A percentile compares a stretch with the other conserved stretches of the same genome.
Evolutionary conservation across 2,329 filamentous ascomycete genomes (phyloP).

Genomic region (Ophiostoma australiae): DNA sequence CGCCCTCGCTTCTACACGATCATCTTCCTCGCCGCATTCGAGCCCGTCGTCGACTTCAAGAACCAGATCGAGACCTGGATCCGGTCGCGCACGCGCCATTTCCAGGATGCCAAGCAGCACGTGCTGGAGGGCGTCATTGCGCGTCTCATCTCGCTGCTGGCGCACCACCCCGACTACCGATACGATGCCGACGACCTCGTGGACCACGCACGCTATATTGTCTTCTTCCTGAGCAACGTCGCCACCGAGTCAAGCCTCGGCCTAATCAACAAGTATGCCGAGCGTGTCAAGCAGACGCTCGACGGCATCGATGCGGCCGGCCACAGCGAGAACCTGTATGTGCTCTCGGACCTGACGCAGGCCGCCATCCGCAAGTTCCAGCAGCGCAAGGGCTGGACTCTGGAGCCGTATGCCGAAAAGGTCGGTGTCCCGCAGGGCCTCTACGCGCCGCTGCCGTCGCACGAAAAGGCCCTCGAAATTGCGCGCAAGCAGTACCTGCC

Average conservation of each 20-base stretch:
- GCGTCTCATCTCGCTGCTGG: conserved; percentile 78
- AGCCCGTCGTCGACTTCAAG: conserved; percentile 68
- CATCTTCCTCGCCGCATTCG: conserved; percentile 85
- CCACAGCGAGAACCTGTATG: conserved; percentile 73
- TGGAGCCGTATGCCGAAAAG: conserved; percentile 78
- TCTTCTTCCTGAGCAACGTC: conserved; percentile 81
- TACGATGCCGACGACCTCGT: conserved; percentile 61
- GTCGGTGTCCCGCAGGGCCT: conserved; percentile 74
- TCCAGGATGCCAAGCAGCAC: conserved; percentile 53
- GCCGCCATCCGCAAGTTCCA: conserved; percentile 78
- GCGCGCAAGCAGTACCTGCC: conserved; percentile 81
- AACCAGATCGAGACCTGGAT: conserved; percentile 82
- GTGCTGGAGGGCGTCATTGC: conserved; percentile 77
- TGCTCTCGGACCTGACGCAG: conserved; percentile 81
- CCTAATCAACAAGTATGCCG: conserved; percentile 84
- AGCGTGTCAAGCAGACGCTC: conserved; percentile 83
- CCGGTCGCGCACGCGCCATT: conserved; percentile 68
- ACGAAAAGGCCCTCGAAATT: conserved; percentile 75
- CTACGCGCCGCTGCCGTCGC: conserved; percentile 69
- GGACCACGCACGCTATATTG: conserved; percentile 80
- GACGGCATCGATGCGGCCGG: conserved; percentile 64
- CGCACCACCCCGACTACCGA: conserved; percentile 88
- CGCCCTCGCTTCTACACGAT: conserved; percentile 79
- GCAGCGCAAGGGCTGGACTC: conserved; percentile 76
- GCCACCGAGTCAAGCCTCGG: conserved; percentile 83